Percentiles rank a stretch among this genome's conserved stretches.
Conservation (phyloP, 176 grass and related monocot genomes). For the Melocanna baccifera region DNA sequence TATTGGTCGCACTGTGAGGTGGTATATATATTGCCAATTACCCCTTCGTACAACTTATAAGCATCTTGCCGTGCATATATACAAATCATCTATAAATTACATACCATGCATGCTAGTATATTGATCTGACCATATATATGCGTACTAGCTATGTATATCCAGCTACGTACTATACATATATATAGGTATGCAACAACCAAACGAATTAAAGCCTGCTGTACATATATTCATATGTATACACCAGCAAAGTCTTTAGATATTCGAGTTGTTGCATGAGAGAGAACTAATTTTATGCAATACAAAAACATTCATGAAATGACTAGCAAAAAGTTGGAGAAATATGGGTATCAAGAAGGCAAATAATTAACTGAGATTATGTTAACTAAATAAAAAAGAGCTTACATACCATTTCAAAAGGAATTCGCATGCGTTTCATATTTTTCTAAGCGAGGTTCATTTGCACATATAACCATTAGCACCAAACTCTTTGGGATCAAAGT, state of each 20-base stretch:
- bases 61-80: not conserved
- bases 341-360: not conserved
- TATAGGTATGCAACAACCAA: not conserved
- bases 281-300: not conserved
- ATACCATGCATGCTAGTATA: not conserved
- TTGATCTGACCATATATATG: not conserved
- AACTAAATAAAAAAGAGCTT: not conserved
- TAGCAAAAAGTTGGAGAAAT: not conserved
- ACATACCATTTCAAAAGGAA: not conserved
- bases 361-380: not conserved
- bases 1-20: not conserved
- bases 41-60: not conserved
- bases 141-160: not conserved
- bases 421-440: not conserved
- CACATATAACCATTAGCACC: not conserved
- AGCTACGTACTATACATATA: not conserved
- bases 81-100: conserved; percentile 8
- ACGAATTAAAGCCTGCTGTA: not conserved
- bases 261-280: not conserved
- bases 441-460: not conserved
- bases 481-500: not conserved
- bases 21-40: not conserved
- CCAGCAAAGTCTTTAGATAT: not conserved
- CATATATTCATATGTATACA: not conserved
- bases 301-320: not conserved